Percentiles rank a stretch among this genome's conserved stretches.
These are phyloP conservation scores for Macadamia integrifolia DNA, from an alignment of 164 flowering plant species.

Conservation along the genomic window DNA sequence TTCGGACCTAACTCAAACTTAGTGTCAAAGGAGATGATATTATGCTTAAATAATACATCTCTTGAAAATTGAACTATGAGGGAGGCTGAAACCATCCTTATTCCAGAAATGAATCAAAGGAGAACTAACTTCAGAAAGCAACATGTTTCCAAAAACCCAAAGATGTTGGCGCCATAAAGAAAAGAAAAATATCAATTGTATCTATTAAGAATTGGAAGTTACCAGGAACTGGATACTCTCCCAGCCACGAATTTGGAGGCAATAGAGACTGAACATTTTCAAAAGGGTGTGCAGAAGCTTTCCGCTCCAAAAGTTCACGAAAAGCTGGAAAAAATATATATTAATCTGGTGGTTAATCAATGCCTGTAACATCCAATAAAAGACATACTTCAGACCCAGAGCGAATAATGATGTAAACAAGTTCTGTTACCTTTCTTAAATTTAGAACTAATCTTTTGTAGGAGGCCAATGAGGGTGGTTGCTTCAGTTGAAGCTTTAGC, in stretches of 20 bases:
- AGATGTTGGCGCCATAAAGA: neutral
- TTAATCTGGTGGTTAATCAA: neutral
- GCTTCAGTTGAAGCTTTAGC: conserved; percentile 64
- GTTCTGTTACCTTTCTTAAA: conserved; percentile 77
- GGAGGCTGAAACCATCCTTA: too few relatives aligned
- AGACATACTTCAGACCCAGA: neutral
- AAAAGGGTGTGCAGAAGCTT: conserved; percentile 91
- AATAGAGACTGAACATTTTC: conserved; percentile 89
- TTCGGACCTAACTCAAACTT: too few relatives aligned
- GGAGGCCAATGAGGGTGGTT: conserved; percentile 76
- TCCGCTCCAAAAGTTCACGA: conserved; percentile 80
- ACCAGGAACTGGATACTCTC: conserved; percentile 82
- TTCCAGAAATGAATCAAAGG: too few relatives aligned
- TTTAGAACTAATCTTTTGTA: conserved; percentile 85
- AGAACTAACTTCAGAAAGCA: neutral
- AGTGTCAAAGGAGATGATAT: neutral
- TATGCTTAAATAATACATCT: neutral
- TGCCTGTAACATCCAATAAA: neutral
- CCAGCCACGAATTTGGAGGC: conserved; percentile 93
- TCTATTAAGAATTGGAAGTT: conserved; percentile 11
- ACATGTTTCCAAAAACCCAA: neutral
- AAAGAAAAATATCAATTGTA: neutral
- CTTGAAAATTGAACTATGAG: too few relatives aligned
- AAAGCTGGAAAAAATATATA: conserved; percentile 54
- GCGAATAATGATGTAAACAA: neutral